phyloP scores from a whole-genome alignment of 129 eudicot genomes.

The Helianthus tuberosus region DNA sequence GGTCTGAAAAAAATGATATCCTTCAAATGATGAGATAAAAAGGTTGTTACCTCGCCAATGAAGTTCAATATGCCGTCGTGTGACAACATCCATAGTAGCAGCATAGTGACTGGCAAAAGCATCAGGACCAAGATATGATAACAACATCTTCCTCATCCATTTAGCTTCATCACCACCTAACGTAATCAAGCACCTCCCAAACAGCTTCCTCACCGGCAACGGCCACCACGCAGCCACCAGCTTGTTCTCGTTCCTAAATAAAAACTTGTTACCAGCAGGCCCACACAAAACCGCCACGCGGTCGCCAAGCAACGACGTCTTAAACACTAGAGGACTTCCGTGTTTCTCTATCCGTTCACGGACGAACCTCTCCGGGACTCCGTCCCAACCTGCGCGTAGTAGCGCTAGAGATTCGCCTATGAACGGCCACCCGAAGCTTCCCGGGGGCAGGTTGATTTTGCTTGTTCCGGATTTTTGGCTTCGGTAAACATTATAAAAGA shows the following conservation, averaged over 20 bases:
- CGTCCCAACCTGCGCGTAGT: slow-evolving; percentile 13
- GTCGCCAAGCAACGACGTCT: slow-evolving; percentile 42
- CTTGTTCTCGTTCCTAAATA: slow-evolving; percentile 57
- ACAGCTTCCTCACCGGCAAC: slow-evolving; percentile 40
- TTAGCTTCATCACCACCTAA: slow-evolving; percentile 46
- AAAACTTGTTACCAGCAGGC: slow-evolving; percentile 50
- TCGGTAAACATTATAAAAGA: slow-evolving; percentile 1
- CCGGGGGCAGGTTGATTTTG: slow-evolving; percentile 24
- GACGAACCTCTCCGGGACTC: slow-evolving; percentile 34
- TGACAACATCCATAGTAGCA: slow-evolving; percentile 26
- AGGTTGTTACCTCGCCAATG: slow-evolving; percentile 13
- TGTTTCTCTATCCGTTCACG: slow-evolving; percentile 27
- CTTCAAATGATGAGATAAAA: neutral
- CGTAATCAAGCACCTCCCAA: slow-evolving; percentile 38
- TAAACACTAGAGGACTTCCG: slow-evolving; percentile 35
- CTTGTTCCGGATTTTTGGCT: neutral
- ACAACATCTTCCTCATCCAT: slow-evolving; percentile 49
- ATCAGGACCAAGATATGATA: slow-evolving; percentile 45
- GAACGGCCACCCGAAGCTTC: slow-evolving; percentile 33
- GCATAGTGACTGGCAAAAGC: slow-evolving; percentile 42
- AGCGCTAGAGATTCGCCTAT: slow-evolving; percentile 22
- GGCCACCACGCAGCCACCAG: slow-evolving; percentile 64
- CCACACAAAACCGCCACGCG: slow-evolving; percentile 34
- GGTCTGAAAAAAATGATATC: too few relatives aligned
- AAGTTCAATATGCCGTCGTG: slow-evolving; percentile 15